A percentile compares a stretch with the other conserved stretches of the same genome.
phyloP scores from a whole-genome alignment of 1,284 basidiomycete genomes.

The Cutaneotrichosporon cutaneum region DNA sequence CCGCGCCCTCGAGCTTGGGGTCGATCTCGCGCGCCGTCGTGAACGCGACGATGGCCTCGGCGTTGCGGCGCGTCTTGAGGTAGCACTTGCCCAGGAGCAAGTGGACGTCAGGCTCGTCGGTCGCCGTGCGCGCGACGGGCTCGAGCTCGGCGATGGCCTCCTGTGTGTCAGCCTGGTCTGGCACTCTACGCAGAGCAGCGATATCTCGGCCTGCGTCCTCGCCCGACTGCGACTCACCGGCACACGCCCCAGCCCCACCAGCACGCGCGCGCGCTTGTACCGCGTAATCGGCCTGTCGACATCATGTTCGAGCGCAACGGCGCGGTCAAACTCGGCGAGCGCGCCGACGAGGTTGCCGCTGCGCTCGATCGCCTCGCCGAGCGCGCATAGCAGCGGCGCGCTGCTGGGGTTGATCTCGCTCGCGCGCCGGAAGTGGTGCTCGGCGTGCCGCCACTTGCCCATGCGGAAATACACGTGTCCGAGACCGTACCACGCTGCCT shows the following conservation, averaged over 20 bases:
- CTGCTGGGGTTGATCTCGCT: slow-evolving; percentile 86
- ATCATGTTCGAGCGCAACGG: slow-evolving; percentile 59
- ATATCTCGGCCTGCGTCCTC: no score
- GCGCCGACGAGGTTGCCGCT: slow-evolving; percentile 72
- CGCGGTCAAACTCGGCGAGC: slow-evolving; percentile 72
- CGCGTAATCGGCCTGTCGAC: slow-evolving; percentile 84
- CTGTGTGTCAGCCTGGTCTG: slow-evolving; percentile 53
- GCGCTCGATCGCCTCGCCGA: slow-evolving; percentile 85
- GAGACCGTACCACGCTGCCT: slow-evolving; percentile 98
- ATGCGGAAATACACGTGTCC: slow-evolving; percentile 88
- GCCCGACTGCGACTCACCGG: slow-evolving; percentile 66
- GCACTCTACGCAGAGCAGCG: no score
- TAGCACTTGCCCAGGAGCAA: slow-evolving; percentile 93
- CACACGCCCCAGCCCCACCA: slow-evolving; percentile 76
- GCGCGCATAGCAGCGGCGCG: slow-evolving; percentile 82
- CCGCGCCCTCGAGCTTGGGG: slow-evolving; percentile 54
- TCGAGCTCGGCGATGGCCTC: slow-evolving; percentile 75
- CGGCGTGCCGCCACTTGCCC: slow-evolving; percentile 83
- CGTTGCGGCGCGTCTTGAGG: slow-evolving; percentile 69
- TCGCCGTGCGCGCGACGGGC: slow-evolving; percentile 63
- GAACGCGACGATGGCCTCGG: slow-evolving; percentile 76
- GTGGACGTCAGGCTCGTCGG: slow-evolving; percentile 89
- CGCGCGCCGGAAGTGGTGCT: slow-evolving; percentile 90
- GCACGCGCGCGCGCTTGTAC: slow-evolving; percentile 84
- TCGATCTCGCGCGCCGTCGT: slow-evolving; percentile 76